Percentiles rank a stretch among this genome's conserved stretches.
Conservation (phyloP, 2,329 filamentous ascomycete genomes). For the Teratosphaeria nubilosa region DNA sequence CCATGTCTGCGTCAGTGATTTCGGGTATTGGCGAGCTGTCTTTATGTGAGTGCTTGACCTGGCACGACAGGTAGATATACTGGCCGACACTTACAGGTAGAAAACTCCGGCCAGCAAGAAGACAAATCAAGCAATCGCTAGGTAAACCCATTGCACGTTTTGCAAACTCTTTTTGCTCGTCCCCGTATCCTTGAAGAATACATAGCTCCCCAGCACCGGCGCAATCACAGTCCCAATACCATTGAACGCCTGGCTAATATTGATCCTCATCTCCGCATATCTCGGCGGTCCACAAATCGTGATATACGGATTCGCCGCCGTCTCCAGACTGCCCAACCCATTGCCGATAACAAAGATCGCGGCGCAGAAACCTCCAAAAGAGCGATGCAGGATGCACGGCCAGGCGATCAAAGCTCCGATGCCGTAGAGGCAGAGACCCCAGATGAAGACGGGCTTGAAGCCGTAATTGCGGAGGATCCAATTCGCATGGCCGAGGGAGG, state of each 20-base stretch:
- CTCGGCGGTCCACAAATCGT: conserved; percentile 49
- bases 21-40: conserved; percentile 37
- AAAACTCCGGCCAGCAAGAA: conserved; percentile 48
- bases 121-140: conserved; percentile 53
- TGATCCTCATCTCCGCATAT: conserved; percentile 49
- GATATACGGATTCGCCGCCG: conserved; percentile 47
- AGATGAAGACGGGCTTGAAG: conserved; percentile 38
- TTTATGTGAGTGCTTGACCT: not conserved
- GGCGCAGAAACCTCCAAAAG: conserved; percentile 51
- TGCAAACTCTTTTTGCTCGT: conserved; percentile 40
- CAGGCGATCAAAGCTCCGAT: conserved; percentile 50
- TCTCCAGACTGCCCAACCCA: conserved; percentile 47
- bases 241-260: conserved; percentile 50
- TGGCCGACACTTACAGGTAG: conserved; percentile 34
- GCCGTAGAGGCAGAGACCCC: conserved; percentile 45
- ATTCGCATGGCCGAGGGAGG: conserved; percentile 37
- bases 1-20: conserved; percentile 55
- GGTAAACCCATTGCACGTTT: conserved; percentile 56
- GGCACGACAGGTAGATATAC: not conserved
- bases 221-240: conserved; percentile 48
- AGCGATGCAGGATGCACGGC: conserved; percentile 46
- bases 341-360: conserved; percentile 47
- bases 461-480: conserved; percentile 42
- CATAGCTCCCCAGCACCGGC: conserved; percentile 49
- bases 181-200: conserved; percentile 50